A percentile compares a stretch with the other conserved stretches of the same genome.
These are phyloP conservation scores for Phytopythium mirpurense DNA, from an alignment of 352 stramenopile genomes.

Conservation along the genomic window DNA sequence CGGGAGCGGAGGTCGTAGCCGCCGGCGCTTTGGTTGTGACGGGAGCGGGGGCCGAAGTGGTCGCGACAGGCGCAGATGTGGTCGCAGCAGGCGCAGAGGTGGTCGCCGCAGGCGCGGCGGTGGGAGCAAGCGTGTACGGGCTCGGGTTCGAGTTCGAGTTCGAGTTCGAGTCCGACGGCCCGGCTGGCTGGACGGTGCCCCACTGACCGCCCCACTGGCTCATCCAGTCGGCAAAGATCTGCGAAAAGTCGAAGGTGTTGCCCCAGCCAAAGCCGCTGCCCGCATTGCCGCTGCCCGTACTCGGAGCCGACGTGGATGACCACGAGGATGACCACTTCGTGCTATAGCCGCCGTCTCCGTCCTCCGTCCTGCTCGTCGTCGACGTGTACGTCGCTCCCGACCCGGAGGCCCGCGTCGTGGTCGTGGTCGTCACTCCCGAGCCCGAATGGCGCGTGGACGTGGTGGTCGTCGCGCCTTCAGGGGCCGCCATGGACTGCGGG, in stretches of 20 bases:
- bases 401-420: conserved; percentile 17
- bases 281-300: neutral
- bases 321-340: conserved; percentile 14
- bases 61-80: conserved; percentile 2
- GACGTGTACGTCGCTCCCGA: conserved; percentile 16
- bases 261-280: conserved; percentile 15
- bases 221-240: conserved; percentile 11
- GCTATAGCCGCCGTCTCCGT: conserved; percentile 11
- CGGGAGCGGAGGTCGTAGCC: conserved; percentile 8
- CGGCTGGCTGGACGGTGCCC: conserved; percentile 17
- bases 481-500: neutral
- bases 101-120: conserved; percentile 5
- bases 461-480: conserved; percentile 8
- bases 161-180: conserved; percentile 7
- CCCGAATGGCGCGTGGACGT: conserved; percentile 15
- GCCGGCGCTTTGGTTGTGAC: conserved; percentile 1
- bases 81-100: conserved; percentile 3
- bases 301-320: conserved; percentile 9
- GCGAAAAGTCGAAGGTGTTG: conserved; percentile 3
- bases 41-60: conserved; percentile 8
- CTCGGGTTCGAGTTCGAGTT: neutral
- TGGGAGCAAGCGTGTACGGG: conserved; percentile 1
- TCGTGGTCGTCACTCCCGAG: conserved; percentile 13
- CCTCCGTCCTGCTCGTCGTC: conserved; percentile 10
- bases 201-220: conserved; percentile 9